These are phyloP conservation scores for Cryptococcus sp. DNA, from an alignment of 1,284 basidiomycete species.

Conservation along the genomic window DNA sequence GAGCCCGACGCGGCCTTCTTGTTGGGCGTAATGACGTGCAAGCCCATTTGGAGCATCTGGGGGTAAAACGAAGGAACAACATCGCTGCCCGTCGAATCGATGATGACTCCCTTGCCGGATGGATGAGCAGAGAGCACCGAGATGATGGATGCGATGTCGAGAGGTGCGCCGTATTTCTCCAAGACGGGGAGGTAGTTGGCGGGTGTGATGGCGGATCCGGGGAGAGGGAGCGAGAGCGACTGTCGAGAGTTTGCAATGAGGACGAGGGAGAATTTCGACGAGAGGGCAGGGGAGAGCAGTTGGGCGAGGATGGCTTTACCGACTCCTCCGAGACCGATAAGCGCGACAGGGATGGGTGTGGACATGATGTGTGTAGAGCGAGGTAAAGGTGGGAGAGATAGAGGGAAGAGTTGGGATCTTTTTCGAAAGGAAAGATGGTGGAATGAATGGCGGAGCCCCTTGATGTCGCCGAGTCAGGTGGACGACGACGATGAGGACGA, in stretches of 20 bases:
- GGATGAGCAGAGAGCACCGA: constrained; percentile 44
- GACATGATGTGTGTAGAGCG: constrained; percentile 1
- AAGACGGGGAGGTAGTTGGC: constrained; percentile 45
- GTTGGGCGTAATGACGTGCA: constrained; percentile 92
- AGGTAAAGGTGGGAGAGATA: neutral
- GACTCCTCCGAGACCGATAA: constrained; percentile 82
- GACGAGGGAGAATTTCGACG: constrained; percentile 62
- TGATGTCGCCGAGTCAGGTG: neutral
- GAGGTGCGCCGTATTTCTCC: constrained; percentile 38
- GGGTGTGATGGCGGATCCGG: constrained; percentile 44
- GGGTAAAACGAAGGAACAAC: constrained; percentile 80
- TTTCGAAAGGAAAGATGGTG: neutral
- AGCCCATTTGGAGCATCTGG: constrained; percentile 66
- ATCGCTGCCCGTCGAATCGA: constrained; percentile 92
- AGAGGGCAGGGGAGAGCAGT: constrained; percentile 60
- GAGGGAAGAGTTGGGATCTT: neutral
- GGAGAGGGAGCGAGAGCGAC: constrained; percentile 55
- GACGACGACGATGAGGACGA: neutral
- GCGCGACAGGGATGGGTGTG: constrained; percentile 54
- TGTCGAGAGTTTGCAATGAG: constrained; percentile 71
- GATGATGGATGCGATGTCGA: constrained; percentile 49
- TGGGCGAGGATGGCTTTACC: constrained; percentile 70
- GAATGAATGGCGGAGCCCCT: neutral
- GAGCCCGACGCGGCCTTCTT: constrained; percentile 90
- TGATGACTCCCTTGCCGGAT: constrained; percentile 64